Evolutionary conservation across 2,329 filamentous ascomycete genomes (phyloP).

Genomic region (Beauveria scarabaeidicola): DNA sequence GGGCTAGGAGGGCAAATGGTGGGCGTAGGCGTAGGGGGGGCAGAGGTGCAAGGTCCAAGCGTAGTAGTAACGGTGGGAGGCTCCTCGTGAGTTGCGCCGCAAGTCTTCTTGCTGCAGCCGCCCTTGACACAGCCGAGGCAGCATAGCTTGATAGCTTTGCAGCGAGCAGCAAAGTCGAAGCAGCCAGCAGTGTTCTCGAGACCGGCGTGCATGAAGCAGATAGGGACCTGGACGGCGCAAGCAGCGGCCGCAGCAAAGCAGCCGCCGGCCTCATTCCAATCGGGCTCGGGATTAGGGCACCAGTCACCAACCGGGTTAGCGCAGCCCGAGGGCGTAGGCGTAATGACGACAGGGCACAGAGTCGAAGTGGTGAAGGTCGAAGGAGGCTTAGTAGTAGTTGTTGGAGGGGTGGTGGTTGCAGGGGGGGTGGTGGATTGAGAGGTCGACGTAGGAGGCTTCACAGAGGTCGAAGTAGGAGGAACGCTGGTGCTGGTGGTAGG

Average conservation of each 20-base stretch:
- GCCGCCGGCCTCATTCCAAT: background rate
- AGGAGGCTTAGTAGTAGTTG: background rate
- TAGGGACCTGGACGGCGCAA: background rate
- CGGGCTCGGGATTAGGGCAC: conserved; percentile 2
- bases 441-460: background rate
- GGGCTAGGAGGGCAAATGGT: conserved; percentile 7
- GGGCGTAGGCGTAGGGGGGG: background rate
- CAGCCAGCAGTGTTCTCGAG: background rate
- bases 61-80: conserved; percentile 2
- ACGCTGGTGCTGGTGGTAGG: background rate
- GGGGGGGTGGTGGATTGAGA: no score
- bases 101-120: conserved; percentile 6
- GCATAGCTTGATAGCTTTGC: conserved; percentile 4
- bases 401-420: background rate
- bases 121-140: background rate
- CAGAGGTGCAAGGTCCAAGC: background rate
- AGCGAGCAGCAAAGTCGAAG: conserved; percentile 3
- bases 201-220: conserved; percentile 6
- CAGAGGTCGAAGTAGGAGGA: background rate
- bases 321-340: background rate
- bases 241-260: background rate
- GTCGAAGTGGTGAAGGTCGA: conserved; percentile 5
- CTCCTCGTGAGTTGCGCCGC: background rate
- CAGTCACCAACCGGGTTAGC: conserved; percentile 4
- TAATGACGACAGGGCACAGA: conserved; percentile 1